Base-by-base conservation (phyloP, 441 rosid genomes). In the Gossypium schwendimanii region DNA sequence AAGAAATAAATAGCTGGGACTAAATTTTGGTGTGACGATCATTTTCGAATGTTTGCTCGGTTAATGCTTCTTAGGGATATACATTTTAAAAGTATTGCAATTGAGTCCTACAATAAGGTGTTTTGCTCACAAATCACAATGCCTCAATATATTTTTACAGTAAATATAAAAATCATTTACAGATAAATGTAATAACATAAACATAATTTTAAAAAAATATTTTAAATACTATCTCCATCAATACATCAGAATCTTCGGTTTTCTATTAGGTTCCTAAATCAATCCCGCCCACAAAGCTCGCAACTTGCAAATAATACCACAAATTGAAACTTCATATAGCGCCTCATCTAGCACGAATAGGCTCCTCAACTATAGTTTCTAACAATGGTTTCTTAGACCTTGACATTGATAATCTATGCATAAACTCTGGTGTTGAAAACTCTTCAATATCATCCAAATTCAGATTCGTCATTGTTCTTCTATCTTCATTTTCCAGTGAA, bases 381-480 rank as follows among this genome's bases (percentile, higher is more conserved):
- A 63, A 28, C 52, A 63, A 41, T 41, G 69, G 69, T 20, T 63
- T 63, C 53, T 41, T 63, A 20, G 69, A 64, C 77, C 88, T 89
- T 1, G 94, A 84, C 72, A 88, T 72, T 0, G 97, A 91, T 78
- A 88, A 69, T 4, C 94, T 78, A 57, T 85, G 85, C 81, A 70
- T 80, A 68, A 85, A 85, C 81, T 87, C 92, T 28, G 81, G 82
- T 47, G 81, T 77, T 5, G 94, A 89, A 66, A 81, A 78, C 81
- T 86, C 97, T 77, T 91, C 90, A 1, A 88, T 78, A 0, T 89
- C 91, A 57, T 88, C 95, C 64, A 91, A 77, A 20, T 82, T 82
- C 80, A 87, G 71, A 83, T 81, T 83, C 24, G 84, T 83, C 72
- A 33, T 70, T 20, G 28, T 49, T 31, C n/a, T 24, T 72, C 0